phyloP scores from a whole-genome alignment of 1,284 basidiomycete species.

The Apiotrichum sp. region DNA sequence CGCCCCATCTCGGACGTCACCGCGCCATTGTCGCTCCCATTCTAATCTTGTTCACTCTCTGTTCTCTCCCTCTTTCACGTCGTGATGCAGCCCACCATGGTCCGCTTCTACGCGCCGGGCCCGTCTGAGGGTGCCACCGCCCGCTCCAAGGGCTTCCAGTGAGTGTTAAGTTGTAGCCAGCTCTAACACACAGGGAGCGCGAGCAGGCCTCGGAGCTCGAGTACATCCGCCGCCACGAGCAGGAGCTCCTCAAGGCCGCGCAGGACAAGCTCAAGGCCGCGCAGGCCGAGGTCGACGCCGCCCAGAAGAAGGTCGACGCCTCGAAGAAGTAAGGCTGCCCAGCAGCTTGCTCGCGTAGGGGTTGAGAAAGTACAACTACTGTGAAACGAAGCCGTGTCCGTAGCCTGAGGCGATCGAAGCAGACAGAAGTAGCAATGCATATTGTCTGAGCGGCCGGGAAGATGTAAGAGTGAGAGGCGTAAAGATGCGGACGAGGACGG shows the following conservation, averaged over 20 bases:
- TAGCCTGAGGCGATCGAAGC: neutral
- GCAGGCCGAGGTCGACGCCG: slow-evolving; percentile 30
- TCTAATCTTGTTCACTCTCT: too few relatives aligned
- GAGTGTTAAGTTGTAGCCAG: slow-evolving; percentile 11
- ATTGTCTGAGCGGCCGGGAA: neutral
- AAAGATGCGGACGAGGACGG: too few relatives aligned
- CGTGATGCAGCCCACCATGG: slow-evolving; percentile 23
- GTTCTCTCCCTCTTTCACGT: too few relatives aligned
- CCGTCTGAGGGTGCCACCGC: slow-evolving; percentile 37
- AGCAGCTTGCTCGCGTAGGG: too few relatives aligned
- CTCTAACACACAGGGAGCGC: slow-evolving; percentile 23
- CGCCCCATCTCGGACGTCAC: too few relatives aligned
- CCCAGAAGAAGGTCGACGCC: slow-evolving; percentile 4
- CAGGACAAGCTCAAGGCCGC: slow-evolving; percentile 28
- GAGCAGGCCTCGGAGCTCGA: slow-evolving; percentile 45
- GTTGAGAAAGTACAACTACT: too few relatives aligned
- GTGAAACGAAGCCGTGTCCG: too few relatives aligned
- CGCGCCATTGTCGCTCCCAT: too few relatives aligned
- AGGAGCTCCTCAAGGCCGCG: slow-evolving; percentile 29
- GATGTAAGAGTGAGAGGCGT: neutral
- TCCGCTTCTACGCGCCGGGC: slow-evolving; percentile 37
- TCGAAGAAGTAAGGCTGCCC: neutral
- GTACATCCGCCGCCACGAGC: slow-evolving; percentile 37
- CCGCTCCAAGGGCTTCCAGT: slow-evolving; percentile 38
- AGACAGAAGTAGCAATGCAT: neutral